Percentiles rank a stretch among this genome's conserved stretches.
Conservation (phyloP, 2,329 filamentous ascomycete species). For the Trichoderma afroharzianum region DNA sequence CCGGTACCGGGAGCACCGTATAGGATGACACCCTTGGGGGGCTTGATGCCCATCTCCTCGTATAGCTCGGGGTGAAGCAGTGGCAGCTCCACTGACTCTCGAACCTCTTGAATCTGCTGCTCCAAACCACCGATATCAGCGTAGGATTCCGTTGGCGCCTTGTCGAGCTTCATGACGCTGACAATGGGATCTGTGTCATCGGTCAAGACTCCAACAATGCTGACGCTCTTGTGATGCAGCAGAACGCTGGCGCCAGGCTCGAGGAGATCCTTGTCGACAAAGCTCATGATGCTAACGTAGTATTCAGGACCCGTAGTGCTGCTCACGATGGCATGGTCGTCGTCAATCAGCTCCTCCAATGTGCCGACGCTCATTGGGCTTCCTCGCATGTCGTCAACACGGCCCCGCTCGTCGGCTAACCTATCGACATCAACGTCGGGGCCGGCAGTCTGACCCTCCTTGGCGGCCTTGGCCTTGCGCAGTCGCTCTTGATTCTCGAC, state of each 20-base stretch:
- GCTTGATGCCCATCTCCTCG: conserved; percentile 99
- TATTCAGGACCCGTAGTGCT: conserved; percentile 97
- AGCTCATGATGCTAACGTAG: conserved; percentile 99
- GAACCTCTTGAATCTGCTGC: conserved; percentile 92
- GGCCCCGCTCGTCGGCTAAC: conserved; percentile 88
- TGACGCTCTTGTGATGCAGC: conserved; percentile 95
- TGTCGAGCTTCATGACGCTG: conserved; percentile 98
- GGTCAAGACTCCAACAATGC: conserved; percentile 93
- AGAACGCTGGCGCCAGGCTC: conserved; percentile 95
- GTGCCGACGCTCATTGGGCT: conserved; percentile 98
- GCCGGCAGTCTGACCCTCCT: conserved; percentile 65
- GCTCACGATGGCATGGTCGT: conserved; percentile 97
- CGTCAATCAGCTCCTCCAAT: conserved; percentile 96
- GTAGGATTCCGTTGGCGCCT: conserved; percentile 96
- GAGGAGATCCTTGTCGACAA: conserved; percentile 96
- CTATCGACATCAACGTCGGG: conserved; percentile 72
- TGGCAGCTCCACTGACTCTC: conserved; percentile 94
- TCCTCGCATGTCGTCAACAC: conserved; percentile 97
- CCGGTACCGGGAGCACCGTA: conserved; percentile 96
- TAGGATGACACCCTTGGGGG: conserved; percentile 97
- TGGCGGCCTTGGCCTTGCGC: conserved; percentile 82
- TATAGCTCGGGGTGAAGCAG: conserved; percentile 94
- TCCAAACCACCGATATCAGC: conserved; percentile 97
- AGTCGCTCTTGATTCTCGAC: conserved; percentile 98
- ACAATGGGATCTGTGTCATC: conserved; percentile 95